These are phyloP conservation scores for Geosmithia flava DNA, from an alignment of 2,329 filamentous ascomycete genomes.

Conservation along the genomic window DNA sequence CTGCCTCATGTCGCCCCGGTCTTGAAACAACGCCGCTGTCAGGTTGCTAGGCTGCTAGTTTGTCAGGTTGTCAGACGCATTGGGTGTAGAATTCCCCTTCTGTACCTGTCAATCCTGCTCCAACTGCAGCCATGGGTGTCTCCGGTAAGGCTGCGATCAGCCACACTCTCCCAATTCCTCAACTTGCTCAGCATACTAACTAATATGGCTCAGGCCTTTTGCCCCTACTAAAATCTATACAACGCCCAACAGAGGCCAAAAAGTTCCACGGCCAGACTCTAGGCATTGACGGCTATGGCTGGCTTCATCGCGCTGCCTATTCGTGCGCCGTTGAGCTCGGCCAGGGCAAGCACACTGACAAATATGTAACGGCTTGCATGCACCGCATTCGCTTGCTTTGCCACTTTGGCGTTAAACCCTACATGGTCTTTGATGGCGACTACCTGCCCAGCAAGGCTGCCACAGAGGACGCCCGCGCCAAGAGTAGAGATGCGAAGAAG, in stretches of 20 bases:
- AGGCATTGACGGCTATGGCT: slow-evolving; percentile 95
- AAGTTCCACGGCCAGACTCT: slow-evolving; percentile 80
- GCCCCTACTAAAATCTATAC: slow-evolving; percentile 89
- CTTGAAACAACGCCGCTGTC: background rate
- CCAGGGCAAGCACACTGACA: slow-evolving; percentile 74
- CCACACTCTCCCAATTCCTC: too few species aligned
- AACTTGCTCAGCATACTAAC: background rate
- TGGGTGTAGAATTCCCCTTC: background rate
- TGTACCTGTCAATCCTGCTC: background rate
- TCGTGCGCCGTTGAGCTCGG: slow-evolving; percentile 86
- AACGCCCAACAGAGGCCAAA: slow-evolving; percentile 75
- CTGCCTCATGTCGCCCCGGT: background rate
- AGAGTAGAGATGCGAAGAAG: slow-evolving; percentile 65
- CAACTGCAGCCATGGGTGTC: slow-evolving; percentile 20
- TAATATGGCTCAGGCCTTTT: slow-evolving; percentile 52
- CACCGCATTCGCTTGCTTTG: slow-evolving; percentile 86
- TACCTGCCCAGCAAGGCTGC: slow-evolving; percentile 85
- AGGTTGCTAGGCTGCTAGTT: background rate
- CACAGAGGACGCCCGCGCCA: slow-evolving; percentile 69
- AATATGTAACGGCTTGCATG: slow-evolving; percentile 84
- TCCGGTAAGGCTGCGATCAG: slow-evolving; percentile 20
- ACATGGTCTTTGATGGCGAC: slow-evolving; percentile 92
- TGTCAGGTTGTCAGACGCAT: background rate
- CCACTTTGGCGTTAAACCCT: slow-evolving; percentile 88
- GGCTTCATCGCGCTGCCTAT: slow-evolving; percentile 89